These are phyloP conservation scores for Blastobotrys attinorum DNA, from an alignment of 805 yeast species.

Conservation along the genomic window DNA sequence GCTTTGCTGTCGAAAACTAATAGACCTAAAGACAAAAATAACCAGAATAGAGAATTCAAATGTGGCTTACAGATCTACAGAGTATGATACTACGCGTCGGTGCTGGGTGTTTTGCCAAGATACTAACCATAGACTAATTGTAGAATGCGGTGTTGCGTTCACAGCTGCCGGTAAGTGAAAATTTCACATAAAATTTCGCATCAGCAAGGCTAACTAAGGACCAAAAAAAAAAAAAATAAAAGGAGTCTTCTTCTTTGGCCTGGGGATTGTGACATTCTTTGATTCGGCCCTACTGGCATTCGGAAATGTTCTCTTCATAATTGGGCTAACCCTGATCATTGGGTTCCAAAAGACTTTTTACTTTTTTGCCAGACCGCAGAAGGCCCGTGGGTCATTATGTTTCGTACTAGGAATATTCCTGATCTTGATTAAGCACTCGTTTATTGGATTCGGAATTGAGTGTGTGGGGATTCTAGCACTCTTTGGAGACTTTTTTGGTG, in stretches of 20 bases:
- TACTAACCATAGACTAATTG: constrained; percentile 9
- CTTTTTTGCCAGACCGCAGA: constrained; percentile 81
- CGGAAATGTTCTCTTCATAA: constrained; percentile 72
- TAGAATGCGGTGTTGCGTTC: constrained; percentile 88
- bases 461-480: constrained; percentile 81
- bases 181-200: too few species aligned
- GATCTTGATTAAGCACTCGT: constrained; percentile 68
- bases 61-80: constrained; percentile 32
- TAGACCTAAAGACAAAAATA: too few species aligned
- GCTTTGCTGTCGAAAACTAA: too few species aligned
- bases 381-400: constrained; percentile 78
- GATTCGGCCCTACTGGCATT: constrained; percentile 84
- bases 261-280: constrained; percentile 80
- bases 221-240: constrained; percentile 6
- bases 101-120: not conserved
- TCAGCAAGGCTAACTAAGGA: not conserved
- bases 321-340: constrained; percentile 79
- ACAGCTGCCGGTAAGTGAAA: constrained; percentile 64
- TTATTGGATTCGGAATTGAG: constrained; percentile 79
- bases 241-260: constrained; percentile 62
- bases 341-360: constrained; percentile 78
- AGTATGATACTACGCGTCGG: constrained; percentile 15
- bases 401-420: constrained; percentile 67
- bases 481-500: constrained; percentile 90
- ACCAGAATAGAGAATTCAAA: too few species aligned